Conservation (phyloP, 73 alveolate species). For the Tetrahymena elliotti region DNA sequence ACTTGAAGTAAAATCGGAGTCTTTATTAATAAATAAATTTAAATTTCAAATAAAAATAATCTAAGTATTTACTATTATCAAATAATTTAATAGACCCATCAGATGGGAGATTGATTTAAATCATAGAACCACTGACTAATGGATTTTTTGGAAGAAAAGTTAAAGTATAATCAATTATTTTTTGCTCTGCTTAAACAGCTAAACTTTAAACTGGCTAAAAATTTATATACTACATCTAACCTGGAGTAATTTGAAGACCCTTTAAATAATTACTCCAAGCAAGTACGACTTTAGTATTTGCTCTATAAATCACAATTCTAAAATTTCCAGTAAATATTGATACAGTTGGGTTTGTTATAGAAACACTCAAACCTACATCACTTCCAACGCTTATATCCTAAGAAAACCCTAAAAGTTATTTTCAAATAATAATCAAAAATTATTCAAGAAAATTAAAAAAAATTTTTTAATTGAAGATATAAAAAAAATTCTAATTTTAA, state of each 20-base stretch:
- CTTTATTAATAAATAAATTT: not conserved
- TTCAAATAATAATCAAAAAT: not conserved
- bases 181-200: constrained; percentile 6
- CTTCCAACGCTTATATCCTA: constrained; percentile 5
- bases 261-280: constrained; percentile 31
- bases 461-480: no score
- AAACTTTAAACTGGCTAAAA: not conserved
- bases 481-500: no score
- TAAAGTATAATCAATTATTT: constrained; percentile 18
- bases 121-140: not conserved
- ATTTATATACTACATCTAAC: constrained; percentile 1
- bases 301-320: constrained; percentile 25
- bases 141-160: constrained; percentile 32
- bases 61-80: not conserved
- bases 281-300: constrained; percentile 12
- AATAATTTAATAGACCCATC: not conserved
- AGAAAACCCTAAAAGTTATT: constrained; percentile 4
- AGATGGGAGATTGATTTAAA: constrained; percentile 6
- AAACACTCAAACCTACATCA: constrained; percentile 22
- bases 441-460: no score
- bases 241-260: constrained; percentile 25
- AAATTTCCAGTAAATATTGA: constrained; percentile 16
- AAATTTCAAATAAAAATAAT: not conserved
- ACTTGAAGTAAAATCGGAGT: not conserved
- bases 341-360: constrained; percentile 27